Base-by-base conservation (phyloP, 164 flowering plant genomes). In the Stephania cephalantha region DNA sequence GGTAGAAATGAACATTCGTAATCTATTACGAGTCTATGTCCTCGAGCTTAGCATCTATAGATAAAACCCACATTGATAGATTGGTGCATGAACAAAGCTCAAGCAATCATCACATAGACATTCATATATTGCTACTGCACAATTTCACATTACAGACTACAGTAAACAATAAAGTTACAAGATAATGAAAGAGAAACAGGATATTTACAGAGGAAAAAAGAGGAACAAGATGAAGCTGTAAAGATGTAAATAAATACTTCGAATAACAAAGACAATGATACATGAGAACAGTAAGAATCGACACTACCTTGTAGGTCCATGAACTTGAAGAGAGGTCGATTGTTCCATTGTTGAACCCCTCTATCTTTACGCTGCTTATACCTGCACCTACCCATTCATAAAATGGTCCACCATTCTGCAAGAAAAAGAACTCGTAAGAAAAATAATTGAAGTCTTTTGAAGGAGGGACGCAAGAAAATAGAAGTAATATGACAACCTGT, bases 311-410 rank as follows among this genome's bases (percentile, higher is more conserved):
- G 79, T 92, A 91, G 71, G 80, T 78, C 99, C 99, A 96, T 45
- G 79, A 75, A 75, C 71, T 55, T 22, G 82, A 70, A 73, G 98
- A 85, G 80, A 96, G 82, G 78, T 96, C 91, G 7, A 86, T 35
- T 20, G 85, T 86, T 74, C 90, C 97, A 83, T 83, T 87, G 50
- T 82, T 88, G 72, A 91, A 79, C 35, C 98, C 97, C 76, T 66
- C 74, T 71, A 96, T 82, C 76, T 78, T 85, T 70, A 96, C 95
- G 83, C 87, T 90, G 25, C 95, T 89, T 65, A 88, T 76, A 73
- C 99, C 99, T 9, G 99, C 97, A 79, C 90, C 91, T 10, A 87
- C 80, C 89, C 87, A 91, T 80, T 96, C 99, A 80, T 91, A 96
- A 83, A 83, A 86, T 69, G 97, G 84, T 70, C 99, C 99, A 71